Evolutionary conservation across 2,329 filamentous ascomycete species (phyloP), one percentile per base, ranked within the genome.

Genomic region (Dothidotthia symphoricarpi): DNA sequence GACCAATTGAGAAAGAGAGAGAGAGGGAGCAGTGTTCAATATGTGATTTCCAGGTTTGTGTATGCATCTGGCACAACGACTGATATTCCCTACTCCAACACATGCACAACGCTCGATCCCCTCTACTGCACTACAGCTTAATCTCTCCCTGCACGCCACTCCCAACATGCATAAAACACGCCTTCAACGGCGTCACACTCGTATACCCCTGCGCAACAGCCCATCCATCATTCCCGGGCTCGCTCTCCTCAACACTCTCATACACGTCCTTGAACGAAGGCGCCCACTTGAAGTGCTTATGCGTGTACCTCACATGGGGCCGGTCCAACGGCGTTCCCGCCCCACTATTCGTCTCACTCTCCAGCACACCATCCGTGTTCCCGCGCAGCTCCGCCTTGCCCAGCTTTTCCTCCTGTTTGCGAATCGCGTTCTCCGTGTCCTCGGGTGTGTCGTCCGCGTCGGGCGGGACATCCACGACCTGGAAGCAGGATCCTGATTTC

Each of bases 241-340:
- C 73, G 26, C 84, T 82, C 49, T 85, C 79, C 53, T 89, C 81
- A n/a, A 96, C 89, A 51, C 86, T 90, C 61, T 85, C 80, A 66
- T 88, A 88, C 2, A 97, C 88, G 66, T 95, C 90, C 24, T 80
- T 76, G 67, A 97, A 93, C 47, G 80, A 81, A 2, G 91, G 93
- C 31, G 86, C 82, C 93, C 93, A 97, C 69, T 91, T 94, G 75
- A 96, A 97, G 68, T 94, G 86, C 64, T 86, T 88, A 67, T 95
- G 88, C 39, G 74, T 77, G 63, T 88, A 83, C 19, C 76, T 70
- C 27, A 69, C 58, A 34, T 70, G 64, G 9, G 59, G 57, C 22
- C 49, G 52, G 0, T 44, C 47, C 2, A 42, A 46, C 9, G 62
- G 61, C 13, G 63, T 66, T 6, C 61, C 60, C 3, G 39, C 39